Percentiles rank a stretch among this genome's conserved stretches.
Conservation (phyloP, 148 eudicot genomes). For the Camellia granthamiana region DNA sequence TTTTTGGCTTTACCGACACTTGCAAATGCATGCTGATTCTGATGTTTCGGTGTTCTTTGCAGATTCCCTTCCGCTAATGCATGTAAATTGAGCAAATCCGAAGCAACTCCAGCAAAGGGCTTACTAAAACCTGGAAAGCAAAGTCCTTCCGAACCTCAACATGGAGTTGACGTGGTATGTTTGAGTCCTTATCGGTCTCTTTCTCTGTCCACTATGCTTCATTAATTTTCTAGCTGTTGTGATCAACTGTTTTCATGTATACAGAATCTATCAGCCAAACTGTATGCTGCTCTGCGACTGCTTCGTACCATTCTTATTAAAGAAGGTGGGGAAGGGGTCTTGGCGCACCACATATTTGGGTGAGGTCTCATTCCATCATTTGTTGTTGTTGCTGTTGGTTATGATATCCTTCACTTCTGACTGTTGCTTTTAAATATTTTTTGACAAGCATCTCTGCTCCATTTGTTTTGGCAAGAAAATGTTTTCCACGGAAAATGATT, state of each 20-base stretch:
- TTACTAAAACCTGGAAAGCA: slow-evolving; percentile 42
- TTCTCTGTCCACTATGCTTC: slow-evolving; percentile 1
- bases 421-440: neutral
- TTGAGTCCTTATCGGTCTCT: neutral
- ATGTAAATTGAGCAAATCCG: slow-evolving; percentile 46
- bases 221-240: neutral
- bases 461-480: neutral
- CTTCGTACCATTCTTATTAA: slow-evolving; percentile 53
- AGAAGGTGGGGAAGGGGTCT: slow-evolving; percentile 58
- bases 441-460: neutral
- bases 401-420: neutral
- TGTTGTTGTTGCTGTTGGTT: neutral
- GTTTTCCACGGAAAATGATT: neutral
- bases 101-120: slow-evolving; percentile 55
- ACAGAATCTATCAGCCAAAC: slow-evolving; percentile 65
- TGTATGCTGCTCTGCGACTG: slow-evolving; percentile 52
- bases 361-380: slow-evolving; percentile 27
- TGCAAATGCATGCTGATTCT: neutral
- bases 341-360: slow-evolving; percentile 75
- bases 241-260: slow-evolving; percentile 9
- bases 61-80: slow-evolving; percentile 70
- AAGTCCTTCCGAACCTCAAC: slow-evolving; percentile 39
- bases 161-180: slow-evolving; percentile 44
- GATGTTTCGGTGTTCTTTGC: slow-evolving; percentile 15
- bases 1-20: neutral